These are phyloP conservation scores for Cytospora chrysosperma DNA, from an alignment of 2,329 filamentous ascomycete genomes.

Conservation along the genomic window DNA sequence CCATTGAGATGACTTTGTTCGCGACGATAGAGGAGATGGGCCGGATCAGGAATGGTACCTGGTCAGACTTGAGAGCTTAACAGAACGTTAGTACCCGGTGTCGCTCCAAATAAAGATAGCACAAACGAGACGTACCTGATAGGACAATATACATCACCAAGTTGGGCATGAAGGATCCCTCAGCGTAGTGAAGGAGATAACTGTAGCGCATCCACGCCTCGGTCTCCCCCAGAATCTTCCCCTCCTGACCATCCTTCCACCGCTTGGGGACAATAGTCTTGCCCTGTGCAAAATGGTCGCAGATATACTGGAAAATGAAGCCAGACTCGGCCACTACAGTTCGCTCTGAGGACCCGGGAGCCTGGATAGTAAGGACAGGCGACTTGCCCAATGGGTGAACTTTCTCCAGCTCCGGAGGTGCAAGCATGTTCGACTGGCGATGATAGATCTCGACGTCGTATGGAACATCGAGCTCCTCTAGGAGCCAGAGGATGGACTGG, in stretches of 20 bases:
- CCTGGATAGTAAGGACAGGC: slow-evolving; percentile 69
- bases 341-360: slow-evolving; percentile 40
- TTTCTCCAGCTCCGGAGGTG: slow-evolving; percentile 72
- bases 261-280: slow-evolving; percentile 50
- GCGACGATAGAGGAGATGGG: slow-evolving; percentile 50
- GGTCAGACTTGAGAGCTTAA: slow-evolving; percentile 43
- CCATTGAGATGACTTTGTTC: slow-evolving; percentile 40
- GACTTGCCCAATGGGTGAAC: slow-evolving; percentile 87
- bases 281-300: slow-evolving; percentile 57
- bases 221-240: slow-evolving; percentile 58
- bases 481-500: slow-evolving; percentile 80
- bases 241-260: slow-evolving; percentile 59
- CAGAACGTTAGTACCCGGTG: neutral
- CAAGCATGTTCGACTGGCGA: slow-evolving; percentile 58
- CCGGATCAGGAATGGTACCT: slow-evolving; percentile 53
- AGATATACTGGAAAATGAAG: slow-evolving; percentile 78
- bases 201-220: slow-evolving; percentile 59
- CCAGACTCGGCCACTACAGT: slow-evolving; percentile 78
- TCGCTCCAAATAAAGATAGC: neutral
- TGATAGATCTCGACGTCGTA: slow-evolving; percentile 82
- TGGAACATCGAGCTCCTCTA: slow-evolving; percentile 76
- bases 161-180: slow-evolving; percentile 78
- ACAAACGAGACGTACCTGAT: slow-evolving; percentile 37
- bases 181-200: slow-evolving; percentile 79
- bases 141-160: slow-evolving; percentile 65